A percentile compares a stretch with the other conserved stretches of the same genome.
phyloP scores from a whole-genome alignment of 805 yeast species.

The Wickerhamiella vanderwaltii region DNA sequence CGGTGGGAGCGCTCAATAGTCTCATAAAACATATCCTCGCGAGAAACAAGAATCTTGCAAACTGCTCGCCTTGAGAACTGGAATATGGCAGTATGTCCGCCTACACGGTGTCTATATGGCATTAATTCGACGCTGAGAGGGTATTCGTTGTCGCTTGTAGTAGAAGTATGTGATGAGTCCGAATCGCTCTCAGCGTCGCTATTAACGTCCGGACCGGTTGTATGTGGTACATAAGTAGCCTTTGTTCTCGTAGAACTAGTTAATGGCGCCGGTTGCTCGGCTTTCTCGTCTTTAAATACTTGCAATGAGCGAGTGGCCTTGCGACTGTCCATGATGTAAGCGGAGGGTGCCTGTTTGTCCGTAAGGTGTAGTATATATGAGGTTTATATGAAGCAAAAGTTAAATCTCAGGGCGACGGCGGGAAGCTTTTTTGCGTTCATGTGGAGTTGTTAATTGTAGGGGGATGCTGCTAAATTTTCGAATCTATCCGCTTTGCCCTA shows the following conservation, averaged over 20 bases:
- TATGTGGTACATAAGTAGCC: conserved; percentile 23
- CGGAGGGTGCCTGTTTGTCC: too few species aligned
- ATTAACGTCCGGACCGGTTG: conserved; percentile 14
- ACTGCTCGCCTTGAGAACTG: conserved; percentile 84
- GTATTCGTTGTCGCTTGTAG: conserved; percentile 15
- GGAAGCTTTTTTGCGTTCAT: too few species aligned
- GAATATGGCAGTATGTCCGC: conserved; percentile 96
- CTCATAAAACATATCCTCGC: conserved; percentile 90
- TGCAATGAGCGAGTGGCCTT: conserved; percentile 32
- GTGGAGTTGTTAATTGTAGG: too few species aligned
- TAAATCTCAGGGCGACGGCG: background rate
- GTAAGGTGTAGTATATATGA: too few species aligned
- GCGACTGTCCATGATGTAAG: conserved; percentile 18
- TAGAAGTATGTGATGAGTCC: conserved; percentile 13
- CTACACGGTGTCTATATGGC: conserved; percentile 89
- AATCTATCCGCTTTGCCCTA: too few species aligned
- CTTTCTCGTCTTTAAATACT: conserved; percentile 26
- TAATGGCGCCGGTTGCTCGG: conserved; percentile 13
- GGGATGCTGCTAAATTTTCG: too few species aligned
- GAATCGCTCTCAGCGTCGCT: conserved; percentile 17
- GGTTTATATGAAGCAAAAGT: too few species aligned
- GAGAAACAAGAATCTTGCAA: conserved; percentile 79
- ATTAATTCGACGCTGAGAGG: conserved; percentile 71
- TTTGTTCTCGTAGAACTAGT: conserved; percentile 14
- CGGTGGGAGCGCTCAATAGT: conserved; percentile 67